Conservation (phyloP, 2,329 filamentous ascomycete species). For the Cercospora sp. region DNA sequence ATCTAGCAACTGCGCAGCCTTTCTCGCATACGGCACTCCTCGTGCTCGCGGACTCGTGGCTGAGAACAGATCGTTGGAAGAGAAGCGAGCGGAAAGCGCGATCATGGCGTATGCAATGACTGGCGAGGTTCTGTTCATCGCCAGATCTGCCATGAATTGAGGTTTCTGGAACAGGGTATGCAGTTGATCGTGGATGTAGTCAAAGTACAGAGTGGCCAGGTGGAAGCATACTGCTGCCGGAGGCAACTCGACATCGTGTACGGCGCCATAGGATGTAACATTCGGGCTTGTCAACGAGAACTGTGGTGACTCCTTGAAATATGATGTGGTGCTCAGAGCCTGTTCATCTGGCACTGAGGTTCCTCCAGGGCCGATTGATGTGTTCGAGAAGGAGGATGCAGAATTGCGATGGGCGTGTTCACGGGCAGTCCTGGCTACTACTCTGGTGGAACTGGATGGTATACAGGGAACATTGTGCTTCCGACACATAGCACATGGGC, state of each 20-base stretch:
- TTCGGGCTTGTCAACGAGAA: conserved; percentile 2
- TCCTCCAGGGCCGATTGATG: neutral
- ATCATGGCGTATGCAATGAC: conserved; percentile 11
- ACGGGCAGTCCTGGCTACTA: neutral
- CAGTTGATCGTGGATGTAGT: conserved; percentile 14
- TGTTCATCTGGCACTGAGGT: neutral
- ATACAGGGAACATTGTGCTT: conserved; percentile 14
- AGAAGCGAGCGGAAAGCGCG: conserved; percentile 13
- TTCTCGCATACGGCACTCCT: conserved; percentile 4
- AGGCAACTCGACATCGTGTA: conserved; percentile 1
- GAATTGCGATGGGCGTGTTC: neutral
- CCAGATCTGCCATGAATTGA: conserved; percentile 8
- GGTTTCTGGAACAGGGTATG: conserved; percentile 12
- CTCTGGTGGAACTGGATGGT: conserved; percentile 3
- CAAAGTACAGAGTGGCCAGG: conserved; percentile 9
- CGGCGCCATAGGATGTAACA: neutral
- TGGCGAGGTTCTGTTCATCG: neutral
- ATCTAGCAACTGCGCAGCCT: conserved; percentile 7
- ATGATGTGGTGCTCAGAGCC: neutral
- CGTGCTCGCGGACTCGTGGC: conserved; percentile 4
- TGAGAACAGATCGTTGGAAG: conserved; percentile 1
- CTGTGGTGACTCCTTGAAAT: conserved; percentile 1
- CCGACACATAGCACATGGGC: conserved; percentile 9
- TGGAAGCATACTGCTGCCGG: conserved; percentile 10
- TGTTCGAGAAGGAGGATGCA: neutral